Evolutionary conservation across 208 protist genomes (phyloP), one percentile per base, ranked within the genome.

Genomic region (Wallacemonas rigidus): DNA sequence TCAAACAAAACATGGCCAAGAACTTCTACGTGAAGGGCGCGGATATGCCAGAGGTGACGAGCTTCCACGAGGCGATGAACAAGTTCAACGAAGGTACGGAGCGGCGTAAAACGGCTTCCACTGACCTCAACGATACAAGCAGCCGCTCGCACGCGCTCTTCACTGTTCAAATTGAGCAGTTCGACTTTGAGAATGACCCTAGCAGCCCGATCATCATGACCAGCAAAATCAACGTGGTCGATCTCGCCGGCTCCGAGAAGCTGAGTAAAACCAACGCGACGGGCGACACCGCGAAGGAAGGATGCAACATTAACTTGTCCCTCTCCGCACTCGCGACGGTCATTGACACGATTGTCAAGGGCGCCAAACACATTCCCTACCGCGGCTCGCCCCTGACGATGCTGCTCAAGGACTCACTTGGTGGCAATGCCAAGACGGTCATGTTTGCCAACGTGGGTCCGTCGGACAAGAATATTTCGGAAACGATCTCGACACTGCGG

Each of bases 241-340:
- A 98, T 74, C 77, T 98, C n/a, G 97, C 97, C 38, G 97, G 97
- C 5, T 95, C 87, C 35, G 97, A 98, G 72, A 90, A 95, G 78
- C 80, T 96, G 51, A 93, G 89, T 75, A 94, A 94, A 75, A 98
- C 97, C 7, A 97, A 96, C 62, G 93, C 97, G 12, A 95, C 92
- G 6, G 97, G 97, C 38, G 87, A 97, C 45, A 93, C 89, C 39
- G 87, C 97, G 17, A 97, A 95, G 79, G 96, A 98, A 69, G 96
- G 93, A 9, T 93, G 88, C 70, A 97, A 96, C 75, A 98, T 98
- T 57, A 98, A 98, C 76, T 71, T 97, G 14, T 98, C 94, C 35
- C 87, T 98, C 35, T 97, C 92, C 15, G 88, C 87, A 1, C 81
- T 98, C 8, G 97, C 87, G 35, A 97, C 90, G 43, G 92, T 96